Evolutionary conservation across 108 stramenopile species (phyloP), one percentile per base, ranked within the genome.

Genomic region (Skeletonema menzelii): DNA sequence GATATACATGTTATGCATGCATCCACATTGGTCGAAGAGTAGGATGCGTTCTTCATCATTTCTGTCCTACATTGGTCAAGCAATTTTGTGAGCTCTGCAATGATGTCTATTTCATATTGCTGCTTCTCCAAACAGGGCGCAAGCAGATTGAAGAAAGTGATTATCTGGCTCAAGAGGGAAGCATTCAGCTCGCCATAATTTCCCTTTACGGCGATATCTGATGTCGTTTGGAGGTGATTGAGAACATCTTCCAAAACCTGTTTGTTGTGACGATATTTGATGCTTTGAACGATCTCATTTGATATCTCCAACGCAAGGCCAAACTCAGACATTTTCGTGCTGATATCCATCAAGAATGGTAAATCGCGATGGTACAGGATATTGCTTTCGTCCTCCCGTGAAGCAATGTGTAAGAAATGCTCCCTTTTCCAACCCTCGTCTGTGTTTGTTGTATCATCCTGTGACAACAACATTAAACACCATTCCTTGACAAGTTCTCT

Each of bases 401-500:
- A 86, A 37, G 89, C 90, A 67, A 91, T 79, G 31, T 69, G 67
- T 20, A 72, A 63, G 65, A 94, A 91, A 65, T 81, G 80, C 14
- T 76, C 22, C 53, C 62, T 31, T 20, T 75, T 60, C 5, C 28
- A 57, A 7, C 70, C 59, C 40, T 28, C 19, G 15, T 17, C 13
- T 27, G 49, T 38, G 31, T 37, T 59, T 59, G 81, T 24, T 69
- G 31, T 49, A 14, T 71, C 63, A 3, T 63, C 67, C 12, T 49
- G 56, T 32, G 69, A 68, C 61, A 56, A 72, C 61, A 91, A 87
- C 70, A 86, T 73, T 19, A 76, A 68, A 67, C 88, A 90, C 84
- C 87, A 95, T 68, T 95, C 94, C 80, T 87, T 79, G 7, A 95
- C 88, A n/a, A 91, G 66, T 17, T 65, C 47, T 8, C 55, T 38